These are phyloP conservation scores for Hypoxylon perforatum DNA, from an alignment of 495 filamentous ascomycete species.

Conservation along the genomic window DNA sequence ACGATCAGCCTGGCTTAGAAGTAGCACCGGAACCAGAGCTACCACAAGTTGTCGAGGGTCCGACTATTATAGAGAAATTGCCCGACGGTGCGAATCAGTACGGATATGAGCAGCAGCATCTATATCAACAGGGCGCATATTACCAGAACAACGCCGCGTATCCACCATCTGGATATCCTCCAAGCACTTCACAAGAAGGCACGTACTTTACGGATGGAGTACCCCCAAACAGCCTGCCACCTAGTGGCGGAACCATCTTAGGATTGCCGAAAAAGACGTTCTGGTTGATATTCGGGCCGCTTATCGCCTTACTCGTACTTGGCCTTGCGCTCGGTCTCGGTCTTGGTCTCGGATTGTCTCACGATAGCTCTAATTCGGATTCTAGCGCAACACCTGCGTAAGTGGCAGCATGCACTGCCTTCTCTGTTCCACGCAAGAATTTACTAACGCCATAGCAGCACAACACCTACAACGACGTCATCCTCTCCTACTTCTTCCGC, in stretches of 20 bases:
- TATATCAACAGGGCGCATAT: not conserved
- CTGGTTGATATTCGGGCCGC: conserved; percentile 39
- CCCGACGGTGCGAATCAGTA: conserved; percentile 16
- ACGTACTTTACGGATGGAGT: conserved; percentile 9
- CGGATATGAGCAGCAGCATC: conserved; percentile 16
- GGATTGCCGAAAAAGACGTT: conserved; percentile 36
- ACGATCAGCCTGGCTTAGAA: conserved; percentile 27
- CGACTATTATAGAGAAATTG: conserved; percentile 22
- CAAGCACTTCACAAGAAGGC: conserved; percentile 17
- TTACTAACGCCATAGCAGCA: not conserved
- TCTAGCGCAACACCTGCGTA: conserved; percentile 11
- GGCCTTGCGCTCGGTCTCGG: conserved; percentile 48
- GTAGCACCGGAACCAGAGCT: conserved; percentile 23
- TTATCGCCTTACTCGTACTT: conserved; percentile 41
- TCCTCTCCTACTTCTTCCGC: not conserved
- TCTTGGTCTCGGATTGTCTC: conserved; percentile 21
- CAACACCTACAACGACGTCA: conserved; percentile 7
- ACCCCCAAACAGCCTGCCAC: conserved; percentile 7
- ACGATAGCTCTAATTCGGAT: conserved; percentile 6
- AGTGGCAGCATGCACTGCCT: not conserved
- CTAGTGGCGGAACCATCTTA: conserved; percentile 12
- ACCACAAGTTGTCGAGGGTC: conserved; percentile 28
- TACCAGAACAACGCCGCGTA: conserved; percentile 17
- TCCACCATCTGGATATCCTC: conserved; percentile 21
- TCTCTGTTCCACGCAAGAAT: too few relatives aligned